Evolutionary conservation across 108 stramenopile species (phyloP).

Genomic region (Cyclotella atomus): DNA sequence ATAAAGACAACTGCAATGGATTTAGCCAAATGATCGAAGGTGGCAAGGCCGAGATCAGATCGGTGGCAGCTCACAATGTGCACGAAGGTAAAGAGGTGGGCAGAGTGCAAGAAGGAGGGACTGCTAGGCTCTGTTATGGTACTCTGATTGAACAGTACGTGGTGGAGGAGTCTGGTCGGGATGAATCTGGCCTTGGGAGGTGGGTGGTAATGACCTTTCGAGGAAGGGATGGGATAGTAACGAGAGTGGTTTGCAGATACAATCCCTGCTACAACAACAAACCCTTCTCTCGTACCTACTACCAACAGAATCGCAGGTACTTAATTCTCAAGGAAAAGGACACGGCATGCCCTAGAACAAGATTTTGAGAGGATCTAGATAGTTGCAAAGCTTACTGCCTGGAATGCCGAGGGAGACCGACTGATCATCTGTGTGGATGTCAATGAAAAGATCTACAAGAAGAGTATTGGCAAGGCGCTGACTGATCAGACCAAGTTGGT

Average conservation of each 20-base stretch:
- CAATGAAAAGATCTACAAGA: constrained; percentile 4
- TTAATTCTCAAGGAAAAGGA: constrained; percentile 1
- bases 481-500: not conserved
- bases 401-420: constrained; percentile 8
- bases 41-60: not conserved
- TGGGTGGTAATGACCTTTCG: not conserved
- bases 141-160: too few species aligned
- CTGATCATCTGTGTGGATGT: constrained; percentile 10
- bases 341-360: not conserved
- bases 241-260: not conserved
- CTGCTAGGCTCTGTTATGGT: not conserved
- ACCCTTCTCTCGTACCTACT: not conserved
- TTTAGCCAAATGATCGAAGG: not conserved
- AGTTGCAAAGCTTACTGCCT: not conserved
- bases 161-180: not conserved
- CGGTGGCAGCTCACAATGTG: not conserved
- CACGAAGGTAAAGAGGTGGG: too few species aligned
- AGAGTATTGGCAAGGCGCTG: not conserved
- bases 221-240: not conserved
- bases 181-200: not conserved
- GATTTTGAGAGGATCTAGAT: not conserved
- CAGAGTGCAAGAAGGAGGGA: not conserved
- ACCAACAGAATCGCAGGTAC: constrained; percentile 6
- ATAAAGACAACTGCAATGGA: not conserved
- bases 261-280: not conserved